Conservation (phyloP, 805 yeast species). For the Pichia thaimueangensis region DNA sequence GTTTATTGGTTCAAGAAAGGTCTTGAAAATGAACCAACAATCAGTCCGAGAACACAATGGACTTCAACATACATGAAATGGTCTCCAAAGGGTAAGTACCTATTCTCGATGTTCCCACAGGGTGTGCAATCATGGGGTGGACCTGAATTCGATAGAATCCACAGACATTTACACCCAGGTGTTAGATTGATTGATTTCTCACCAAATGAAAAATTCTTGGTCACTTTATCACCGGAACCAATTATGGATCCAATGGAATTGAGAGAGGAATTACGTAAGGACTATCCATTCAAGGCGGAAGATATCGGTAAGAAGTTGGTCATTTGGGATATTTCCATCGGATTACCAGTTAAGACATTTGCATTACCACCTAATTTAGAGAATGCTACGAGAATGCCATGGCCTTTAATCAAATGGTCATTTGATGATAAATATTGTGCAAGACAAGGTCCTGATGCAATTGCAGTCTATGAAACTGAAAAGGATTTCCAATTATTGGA, state of each 20-base stretch:
- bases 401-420: conserved; percentile 98
- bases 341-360: conserved; percentile 82
- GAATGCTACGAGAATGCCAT: conserved; percentile 61
- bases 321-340: conserved; percentile 84
- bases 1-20: conserved; percentile 78
- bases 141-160: conserved; percentile 60
- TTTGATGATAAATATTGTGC: conserved; percentile 89
- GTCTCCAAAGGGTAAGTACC: conserved; percentile 88
- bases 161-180: conserved; percentile 80
- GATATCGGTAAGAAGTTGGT: conserved; percentile 91
- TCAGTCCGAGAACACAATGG: conserved; percentile 78
- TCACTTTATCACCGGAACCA: conserved; percentile 85
- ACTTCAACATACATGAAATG: conserved; percentile 83
- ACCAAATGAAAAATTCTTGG: conserved; percentile 84
- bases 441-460: conserved; percentile 87
- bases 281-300: conserved; percentile 77
- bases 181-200: conserved; percentile 88
- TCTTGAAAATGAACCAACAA: conserved; percentile 65
- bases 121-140: conserved; percentile 98
- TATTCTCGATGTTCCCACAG: conserved; percentile 84
- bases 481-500: conserved; percentile 73
- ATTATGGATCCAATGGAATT: conserved; percentile 63
- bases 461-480: conserved; percentile 79
- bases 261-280: conserved; percentile 50
- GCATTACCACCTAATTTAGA: conserved; percentile 76